phyloP scores from a whole-genome alignment of 148 eudicot genomes.

The Spergularia bocconei region DNA sequence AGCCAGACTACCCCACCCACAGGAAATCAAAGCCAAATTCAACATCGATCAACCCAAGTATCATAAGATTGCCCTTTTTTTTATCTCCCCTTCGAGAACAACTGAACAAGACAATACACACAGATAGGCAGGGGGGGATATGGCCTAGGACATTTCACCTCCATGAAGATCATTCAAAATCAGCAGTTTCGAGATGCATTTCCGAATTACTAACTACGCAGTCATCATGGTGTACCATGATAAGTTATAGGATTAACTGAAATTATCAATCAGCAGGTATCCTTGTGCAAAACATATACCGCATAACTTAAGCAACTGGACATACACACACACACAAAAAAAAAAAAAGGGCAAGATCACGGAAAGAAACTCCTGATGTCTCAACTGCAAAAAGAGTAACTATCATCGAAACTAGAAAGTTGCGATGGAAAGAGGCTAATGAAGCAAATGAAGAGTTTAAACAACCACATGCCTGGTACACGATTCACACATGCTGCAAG shows the following conservation, averaged over 20 bases:
- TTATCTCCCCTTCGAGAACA: no score
- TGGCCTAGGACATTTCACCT: not conserved
- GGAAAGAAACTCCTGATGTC: not conserved
- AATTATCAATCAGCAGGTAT: not conserved
- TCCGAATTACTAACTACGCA: not conserved
- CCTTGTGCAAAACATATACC: not conserved
- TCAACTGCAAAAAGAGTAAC: not conserved
- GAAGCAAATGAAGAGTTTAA: not conserved
- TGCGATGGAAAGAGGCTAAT: no score
- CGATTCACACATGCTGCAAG: conserved; percentile 97
- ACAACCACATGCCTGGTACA: conserved; percentile 68
- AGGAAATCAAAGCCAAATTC: not conserved
- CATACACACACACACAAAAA: no score
- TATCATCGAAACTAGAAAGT: no score
- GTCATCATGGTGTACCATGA: no score
- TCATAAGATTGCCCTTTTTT: not conserved
- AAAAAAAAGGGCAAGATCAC: not conserved
- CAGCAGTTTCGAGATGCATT: not conserved
- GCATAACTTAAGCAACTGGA: not conserved
- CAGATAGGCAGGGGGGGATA: no score
- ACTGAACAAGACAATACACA: no score
- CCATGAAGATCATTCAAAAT: not conserved
- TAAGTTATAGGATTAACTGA: no score
- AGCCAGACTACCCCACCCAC: not conserved
- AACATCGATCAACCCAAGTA: not conserved